phyloP scores from a whole-genome alignment of 148 eudicot species.

The Linanthus parryae region DNA sequence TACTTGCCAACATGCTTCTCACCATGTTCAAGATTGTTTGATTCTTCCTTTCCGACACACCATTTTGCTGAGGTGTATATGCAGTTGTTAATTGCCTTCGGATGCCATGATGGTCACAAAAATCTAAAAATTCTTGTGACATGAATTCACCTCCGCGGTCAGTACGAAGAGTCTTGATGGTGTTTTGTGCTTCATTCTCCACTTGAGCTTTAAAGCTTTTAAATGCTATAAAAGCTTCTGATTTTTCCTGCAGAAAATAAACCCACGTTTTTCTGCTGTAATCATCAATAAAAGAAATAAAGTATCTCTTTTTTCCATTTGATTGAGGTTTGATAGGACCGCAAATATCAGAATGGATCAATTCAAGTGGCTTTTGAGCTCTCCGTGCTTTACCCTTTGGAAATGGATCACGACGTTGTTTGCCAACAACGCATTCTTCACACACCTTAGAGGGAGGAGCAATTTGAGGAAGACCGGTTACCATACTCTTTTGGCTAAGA shows the following conservation, averaged over 20 bases:
- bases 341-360: not conserved
- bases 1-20: not conserved
- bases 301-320: not conserved
- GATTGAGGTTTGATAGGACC: not conserved
- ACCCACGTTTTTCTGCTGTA: not conserved
- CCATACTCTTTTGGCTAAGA: not conserved
- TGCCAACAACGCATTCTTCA: slow-evolving; percentile 1
- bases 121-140: not conserved
- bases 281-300: not conserved
- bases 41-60: not conserved
- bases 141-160: not conserved
- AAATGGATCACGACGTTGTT: not conserved
- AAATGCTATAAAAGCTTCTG: not conserved
- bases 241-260: not conserved
- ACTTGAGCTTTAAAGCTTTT: not conserved
- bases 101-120: not conserved
- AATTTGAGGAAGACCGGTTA: not conserved
- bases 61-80: not conserved
- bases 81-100: not conserved
- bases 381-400: not conserved
- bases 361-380: not conserved
- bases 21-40: not conserved
- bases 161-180: not conserved
- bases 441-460: not conserved
- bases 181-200: not conserved